These are phyloP conservation scores for Cystobasidium tubakii DNA, from an alignment of 768 basidiomycete species.

Conservation along the genomic window DNA sequence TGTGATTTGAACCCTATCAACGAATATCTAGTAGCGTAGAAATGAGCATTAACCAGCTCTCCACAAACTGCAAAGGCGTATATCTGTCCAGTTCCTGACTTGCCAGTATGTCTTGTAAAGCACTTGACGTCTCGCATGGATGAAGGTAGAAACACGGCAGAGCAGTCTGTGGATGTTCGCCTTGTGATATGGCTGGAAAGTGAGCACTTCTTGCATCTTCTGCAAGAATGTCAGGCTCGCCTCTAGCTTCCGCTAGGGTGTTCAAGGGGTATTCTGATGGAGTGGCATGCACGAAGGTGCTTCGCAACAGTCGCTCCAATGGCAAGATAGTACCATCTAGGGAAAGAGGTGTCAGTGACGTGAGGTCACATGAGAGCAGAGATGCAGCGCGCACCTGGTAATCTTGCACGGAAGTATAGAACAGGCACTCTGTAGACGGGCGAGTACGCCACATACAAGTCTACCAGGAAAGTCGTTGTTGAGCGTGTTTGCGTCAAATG, in stretches of 20 bases:
- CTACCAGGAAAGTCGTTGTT: slow-evolving; percentile 45
- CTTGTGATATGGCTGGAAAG: slow-evolving; percentile 72
- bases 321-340: slow-evolving; percentile 63
- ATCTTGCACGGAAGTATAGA: slow-evolving; percentile 71
- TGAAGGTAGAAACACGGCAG: slow-evolving; percentile 78
- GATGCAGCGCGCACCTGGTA: slow-evolving; percentile 54
- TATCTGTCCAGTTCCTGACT: not conserved
- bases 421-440: slow-evolving; percentile 73
- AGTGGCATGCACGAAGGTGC: slow-evolving; percentile 55
- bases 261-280: slow-evolving; percentile 38
- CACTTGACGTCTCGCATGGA: slow-evolving; percentile 68
- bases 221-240: slow-evolving; percentile 45
- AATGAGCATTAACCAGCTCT: slow-evolving; percentile 73
- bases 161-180: slow-evolving; percentile 74
- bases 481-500: not conserved
- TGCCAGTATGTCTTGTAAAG: slow-evolving; percentile 64
- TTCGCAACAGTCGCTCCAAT: slow-evolving; percentile 57
- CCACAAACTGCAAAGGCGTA: slow-evolving; percentile 43
- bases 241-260: slow-evolving; percentile 50
- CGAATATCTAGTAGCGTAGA: slow-evolving; percentile 56
- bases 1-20: no score
- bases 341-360: slow-evolving; percentile 37
- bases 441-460: slow-evolving; percentile 72
- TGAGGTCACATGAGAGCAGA: no score
- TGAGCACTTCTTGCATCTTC: slow-evolving; percentile 50